These are phyloP conservation scores for Exophiala sp. DNA, from an alignment of 2,329 filamentous ascomycete genomes.

Conservation along the genomic window DNA sequence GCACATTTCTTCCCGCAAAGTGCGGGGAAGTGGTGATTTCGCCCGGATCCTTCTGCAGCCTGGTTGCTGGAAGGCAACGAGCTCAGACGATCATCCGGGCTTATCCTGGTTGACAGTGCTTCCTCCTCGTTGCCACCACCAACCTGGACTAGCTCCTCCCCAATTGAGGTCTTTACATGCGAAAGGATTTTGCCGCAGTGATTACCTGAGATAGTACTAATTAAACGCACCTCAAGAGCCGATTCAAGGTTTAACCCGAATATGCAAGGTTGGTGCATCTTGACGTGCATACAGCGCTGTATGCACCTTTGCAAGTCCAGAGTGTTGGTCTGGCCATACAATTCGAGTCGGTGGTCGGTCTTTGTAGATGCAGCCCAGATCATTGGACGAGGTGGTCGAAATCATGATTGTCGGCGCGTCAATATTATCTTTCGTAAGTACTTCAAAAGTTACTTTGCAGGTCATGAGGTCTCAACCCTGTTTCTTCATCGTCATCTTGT, in stretches of 20 bases:
- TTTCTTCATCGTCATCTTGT: no score
- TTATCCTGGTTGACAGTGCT: neutral
- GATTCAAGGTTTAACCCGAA: neutral
- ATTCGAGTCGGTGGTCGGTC: no score
- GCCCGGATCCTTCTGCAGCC: neutral
- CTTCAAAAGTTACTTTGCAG: no score
- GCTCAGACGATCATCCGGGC: neutral
- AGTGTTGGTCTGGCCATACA: neutral
- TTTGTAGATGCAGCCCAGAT: no score
- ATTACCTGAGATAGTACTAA: neutral
- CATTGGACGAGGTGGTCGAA: no score
- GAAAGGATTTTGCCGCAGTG: no score
- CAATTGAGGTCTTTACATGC: no score
- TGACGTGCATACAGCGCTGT: constrained; percentile 5
- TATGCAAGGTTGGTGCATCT: constrained; percentile 5
- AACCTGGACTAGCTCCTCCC: no score
- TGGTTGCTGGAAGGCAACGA: neutral
- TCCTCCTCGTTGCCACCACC: no score
- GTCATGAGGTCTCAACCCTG: no score
- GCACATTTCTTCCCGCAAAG: neutral
- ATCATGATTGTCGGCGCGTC: neutral
- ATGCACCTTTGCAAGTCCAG: neutral
- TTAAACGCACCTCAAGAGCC: neutral
- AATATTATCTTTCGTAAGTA: no score
- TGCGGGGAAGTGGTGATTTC: neutral